phyloP scores from a whole-genome alignment of 208 protist genomes.

The Trypanosoma congolense region DNA sequence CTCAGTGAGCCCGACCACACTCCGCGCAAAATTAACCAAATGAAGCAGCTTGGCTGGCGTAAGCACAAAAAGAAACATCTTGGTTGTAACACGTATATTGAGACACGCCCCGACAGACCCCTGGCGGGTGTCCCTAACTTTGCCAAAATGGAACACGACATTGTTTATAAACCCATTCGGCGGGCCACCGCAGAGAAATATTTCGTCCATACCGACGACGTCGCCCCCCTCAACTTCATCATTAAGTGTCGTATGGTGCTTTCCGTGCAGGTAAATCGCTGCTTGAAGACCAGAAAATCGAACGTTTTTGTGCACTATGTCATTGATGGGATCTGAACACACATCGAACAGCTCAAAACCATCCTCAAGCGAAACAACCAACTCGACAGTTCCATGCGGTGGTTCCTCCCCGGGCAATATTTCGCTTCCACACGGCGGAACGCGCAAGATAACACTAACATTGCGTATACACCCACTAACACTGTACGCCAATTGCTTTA shows the following conservation, averaged over 20 bases:
- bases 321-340: constrained; percentile 11
- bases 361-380: constrained; percentile 20
- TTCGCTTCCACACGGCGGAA: constrained; percentile 14
- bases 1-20: constrained; percentile 16
- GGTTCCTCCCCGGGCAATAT: constrained; percentile 19
- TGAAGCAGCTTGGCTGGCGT: constrained; percentile 19
- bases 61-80: constrained; percentile 18
- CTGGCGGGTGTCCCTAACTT: no score
- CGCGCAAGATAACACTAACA: constrained; percentile 23
- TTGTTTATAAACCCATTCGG: constrained; percentile 18
- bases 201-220: constrained; percentile 19
- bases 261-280: constrained; percentile 19
- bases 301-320: constrained; percentile 18
- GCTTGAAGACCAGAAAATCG: constrained; percentile 22
- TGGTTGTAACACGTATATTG: constrained; percentile 13
- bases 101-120: no score
- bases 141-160: constrained; percentile 16
- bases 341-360: constrained; percentile 25
- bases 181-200: constrained; percentile 23
- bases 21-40: constrained; percentile 17
- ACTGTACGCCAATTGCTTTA: constrained; percentile 24
- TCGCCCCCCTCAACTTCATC: constrained; percentile 22
- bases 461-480: constrained; percentile 20
- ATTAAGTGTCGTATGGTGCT: constrained; percentile 10
- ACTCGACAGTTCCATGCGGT: constrained; percentile 19